Evolutionary conservation across 2,329 filamentous ascomycete species (phyloP).

Genomic region (Cyphellophora attinorum): DNA sequence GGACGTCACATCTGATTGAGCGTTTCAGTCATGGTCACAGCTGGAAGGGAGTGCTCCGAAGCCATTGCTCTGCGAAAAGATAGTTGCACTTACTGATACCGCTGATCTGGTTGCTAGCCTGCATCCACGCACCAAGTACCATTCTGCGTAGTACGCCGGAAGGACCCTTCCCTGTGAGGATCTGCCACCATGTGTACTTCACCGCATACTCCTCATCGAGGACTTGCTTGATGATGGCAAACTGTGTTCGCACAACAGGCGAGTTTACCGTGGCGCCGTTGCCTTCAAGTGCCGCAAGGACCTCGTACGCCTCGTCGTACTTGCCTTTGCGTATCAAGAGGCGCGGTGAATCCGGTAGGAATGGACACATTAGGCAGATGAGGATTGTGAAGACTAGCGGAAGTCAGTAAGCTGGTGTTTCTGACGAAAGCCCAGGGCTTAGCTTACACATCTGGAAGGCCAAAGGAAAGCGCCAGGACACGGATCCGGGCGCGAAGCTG

Average conservation of each 20-base stretch:
- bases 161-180: constrained; percentile 31
- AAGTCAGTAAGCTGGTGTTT: no score
- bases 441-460: constrained; percentile 42
- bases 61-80: background rate
- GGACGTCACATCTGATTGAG: constrained; percentile 5
- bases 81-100: constrained; percentile 28
- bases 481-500: constrained; percentile 39
- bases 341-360: constrained; percentile 41
- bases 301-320: constrained; percentile 41
- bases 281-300: constrained; percentile 27
- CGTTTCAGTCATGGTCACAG: background rate
- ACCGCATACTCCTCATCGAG: constrained; percentile 35
- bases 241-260: constrained; percentile 21
- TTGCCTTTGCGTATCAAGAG: constrained; percentile 49
- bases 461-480: constrained; percentile 48
- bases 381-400: constrained; percentile 40
- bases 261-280: constrained; percentile 21
- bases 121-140: constrained; percentile 35
- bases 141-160: constrained; percentile 33
- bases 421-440: no score
- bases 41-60: background rate
- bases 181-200: constrained; percentile 35
- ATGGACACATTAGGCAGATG: constrained; percentile 31
- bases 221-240: constrained; percentile 27
- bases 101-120: constrained; percentile 27